Evolutionary conservation across 306 rosid species (phyloP).

Genomic region (Sechiopsis laciniata): DNA sequence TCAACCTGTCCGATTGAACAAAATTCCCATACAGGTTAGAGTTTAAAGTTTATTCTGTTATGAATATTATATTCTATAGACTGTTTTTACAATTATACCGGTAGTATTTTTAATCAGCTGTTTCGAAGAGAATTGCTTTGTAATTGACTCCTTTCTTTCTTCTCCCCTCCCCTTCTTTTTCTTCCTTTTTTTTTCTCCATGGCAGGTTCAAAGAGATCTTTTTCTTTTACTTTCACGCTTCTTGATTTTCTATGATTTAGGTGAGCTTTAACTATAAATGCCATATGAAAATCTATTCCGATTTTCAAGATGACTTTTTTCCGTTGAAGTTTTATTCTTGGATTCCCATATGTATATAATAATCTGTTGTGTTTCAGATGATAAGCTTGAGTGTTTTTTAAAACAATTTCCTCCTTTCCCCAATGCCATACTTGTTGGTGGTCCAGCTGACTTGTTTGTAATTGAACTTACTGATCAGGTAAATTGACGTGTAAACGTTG

Average conservation of each 20-base stretch:
- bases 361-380: constrained; percentile 45
- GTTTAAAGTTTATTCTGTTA: constrained; percentile 1
- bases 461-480: constrained; percentile 95
- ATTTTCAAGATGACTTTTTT: neutral
- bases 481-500: neutral
- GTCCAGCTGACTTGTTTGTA: constrained; percentile 78
- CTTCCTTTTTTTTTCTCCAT: constrained; percentile 18
- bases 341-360: constrained; percentile 25
- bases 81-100: neutral
- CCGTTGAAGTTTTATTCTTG: neutral
- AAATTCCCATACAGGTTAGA: constrained; percentile 53
- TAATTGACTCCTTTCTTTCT: neutral
- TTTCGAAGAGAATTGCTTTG: neutral
- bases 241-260: constrained; percentile 77
- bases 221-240: constrained; percentile 87
- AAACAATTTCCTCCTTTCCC: constrained; percentile 70
- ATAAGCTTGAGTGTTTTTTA: constrained; percentile 68
- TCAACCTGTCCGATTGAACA: constrained; percentile 54
- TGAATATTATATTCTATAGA: neutral
- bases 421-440: constrained; percentile 74
- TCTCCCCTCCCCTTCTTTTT: neutral
- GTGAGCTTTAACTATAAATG: constrained; percentile 39
- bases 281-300: constrained; percentile 17
- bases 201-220: constrained; percentile 87
- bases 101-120: neutral